Base-by-base conservation (phyloP, 768 basidiomycete genomes). In the Kwoniella shandongensis region DNA sequence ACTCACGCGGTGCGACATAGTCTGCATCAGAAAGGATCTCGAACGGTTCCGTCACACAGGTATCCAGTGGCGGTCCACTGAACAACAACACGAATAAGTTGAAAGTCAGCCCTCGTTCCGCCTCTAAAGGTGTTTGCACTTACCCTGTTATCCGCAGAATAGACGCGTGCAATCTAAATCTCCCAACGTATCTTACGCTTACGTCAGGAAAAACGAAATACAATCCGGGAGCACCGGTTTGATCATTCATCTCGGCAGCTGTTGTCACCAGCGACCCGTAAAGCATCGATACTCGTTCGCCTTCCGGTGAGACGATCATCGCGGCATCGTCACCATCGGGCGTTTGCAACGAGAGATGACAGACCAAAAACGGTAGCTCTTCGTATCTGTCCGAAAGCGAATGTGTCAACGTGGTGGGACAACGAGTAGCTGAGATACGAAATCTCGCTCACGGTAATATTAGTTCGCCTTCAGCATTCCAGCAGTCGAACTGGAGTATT, bases 141-240 rank as follows among this genome's bases (percentile, higher is more conserved):
- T 79, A 86, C 91, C 83, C 84, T 66, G 85, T 86, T 67, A 89
- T 83, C 70, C 83, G 82, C 76, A 89, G 80, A 49, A 93, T 80
- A 47, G 83, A 85, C 52, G 91, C 81, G 49, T 85, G 83, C 52
- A 93, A 80, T 69, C 84, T 83, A 78, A 86, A 96, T 17, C 81
- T 82, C 7, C 91, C 91, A 23, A 83, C 81, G 79, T 83, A 83
- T 17, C 89, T 83, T 54, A 94, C 84, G 73, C 89, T 90, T 67
- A 89, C 89, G 76, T 96, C 91, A 6, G 91, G 86, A 69, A 93
- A 96, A 51, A 91, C 78, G 68, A 96, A 92, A 76, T 88, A 92
- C 42, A 89, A 79, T n/a, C 91, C 88, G 67, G 81, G 80, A 47
- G 86, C 84, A 54, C 89, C 89, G 73, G 88, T 84, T 36, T 88